Evolutionary conservation across 202 grass and related monocot species (phyloP).

Genomic region (Elaeis oleifera): DNA sequence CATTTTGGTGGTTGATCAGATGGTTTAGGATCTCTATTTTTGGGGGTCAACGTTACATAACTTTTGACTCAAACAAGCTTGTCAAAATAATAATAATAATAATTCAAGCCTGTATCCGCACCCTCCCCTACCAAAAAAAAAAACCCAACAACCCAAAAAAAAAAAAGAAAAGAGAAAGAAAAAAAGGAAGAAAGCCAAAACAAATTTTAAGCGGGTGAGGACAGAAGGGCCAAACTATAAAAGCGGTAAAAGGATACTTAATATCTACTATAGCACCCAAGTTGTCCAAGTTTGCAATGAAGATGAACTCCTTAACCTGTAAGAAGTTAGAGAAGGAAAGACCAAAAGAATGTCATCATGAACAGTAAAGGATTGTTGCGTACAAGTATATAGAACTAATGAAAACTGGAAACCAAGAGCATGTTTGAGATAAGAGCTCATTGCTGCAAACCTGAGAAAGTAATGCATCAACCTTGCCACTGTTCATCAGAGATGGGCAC

Average conservation of each 20-base stretch:
- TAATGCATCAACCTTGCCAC: conserved; percentile 75
- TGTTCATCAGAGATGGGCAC: conserved; percentile 66
- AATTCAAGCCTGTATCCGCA: no score
- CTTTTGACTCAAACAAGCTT: background rate
- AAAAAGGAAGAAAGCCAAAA: no score
- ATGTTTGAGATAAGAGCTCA: background rate
- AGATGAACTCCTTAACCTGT: no score
- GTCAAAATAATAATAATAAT: background rate
- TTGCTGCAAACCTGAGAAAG: conserved; percentile 53
- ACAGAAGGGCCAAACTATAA: background rate
- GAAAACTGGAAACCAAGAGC: conserved; percentile 1
- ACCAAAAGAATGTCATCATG: no score
- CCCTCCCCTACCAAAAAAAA: no score
- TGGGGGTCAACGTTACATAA: conserved; percentile 45
- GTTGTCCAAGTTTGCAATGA: conserved; percentile 34
- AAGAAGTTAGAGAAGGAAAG: no score
- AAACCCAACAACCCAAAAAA: no score
- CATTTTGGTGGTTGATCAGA: conserved; percentile 77
- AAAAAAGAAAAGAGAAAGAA: no score
- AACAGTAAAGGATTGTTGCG: no score
- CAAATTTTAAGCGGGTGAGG: no score
- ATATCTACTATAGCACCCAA: conserved; percentile 74
- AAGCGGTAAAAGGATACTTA: conserved; percentile 53
- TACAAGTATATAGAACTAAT: no score
- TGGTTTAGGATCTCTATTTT: conserved; percentile 81